Evolutionary conservation across 768 basidiomycete species (phyloP), one percentile per base, ranked within the genome.

Genomic region (Rhodotorula kratochvilovae): DNA sequence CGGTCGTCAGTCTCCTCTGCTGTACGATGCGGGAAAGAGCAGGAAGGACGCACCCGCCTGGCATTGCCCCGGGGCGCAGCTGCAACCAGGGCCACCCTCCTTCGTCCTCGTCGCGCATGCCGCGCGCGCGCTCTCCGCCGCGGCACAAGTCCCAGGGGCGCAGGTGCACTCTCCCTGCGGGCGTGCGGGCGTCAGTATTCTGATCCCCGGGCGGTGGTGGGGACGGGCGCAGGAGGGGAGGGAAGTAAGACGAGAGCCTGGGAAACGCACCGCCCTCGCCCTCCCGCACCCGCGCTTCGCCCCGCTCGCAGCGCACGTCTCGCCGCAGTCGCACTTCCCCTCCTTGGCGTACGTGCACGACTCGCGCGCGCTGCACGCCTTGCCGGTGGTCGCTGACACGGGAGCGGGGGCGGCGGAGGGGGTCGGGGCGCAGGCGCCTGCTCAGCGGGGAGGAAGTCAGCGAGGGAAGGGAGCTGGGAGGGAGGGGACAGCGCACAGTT

Each of bases 211-310:
- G n/a, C n/a, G n/a, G n/a, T n/a, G n/a, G n/a, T n/a, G n/a, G n/a
- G n/a, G n/a, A n/a, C n/a, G n/a, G n/a, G n/a, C n/a, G n/a, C n/a
- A n/a, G n/a, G n/a, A n/a, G n/a, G n/a, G n/a, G n/a, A n/a, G 39
- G 39, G 39, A 39, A 39, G 13, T 6, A 39, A 13, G 39, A 13
- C 39, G 8, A 13, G 8, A 33, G 48, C 25, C 8, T n/a, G 19
- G 5, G 11, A n/a, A 3, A 31, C 68, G 36, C 56, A 64, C 68
- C 29, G 59, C 42, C 10, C 4, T 11, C 31, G n/a, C 68, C 42
- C 36, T 54, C 29, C 13, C 50, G 53, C 68, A 70, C 31, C 63
- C 68, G 36, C 53, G 51, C 57, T 70, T 70, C 13, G 63, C 68
- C 58, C 48, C 36, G 5, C 33, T 46, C 48, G 68, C 68, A 3